Evolutionary conservation across 2,329 filamentous ascomycete genomes (phyloP).

Genomic region (Claviceps sp.): DNA sequence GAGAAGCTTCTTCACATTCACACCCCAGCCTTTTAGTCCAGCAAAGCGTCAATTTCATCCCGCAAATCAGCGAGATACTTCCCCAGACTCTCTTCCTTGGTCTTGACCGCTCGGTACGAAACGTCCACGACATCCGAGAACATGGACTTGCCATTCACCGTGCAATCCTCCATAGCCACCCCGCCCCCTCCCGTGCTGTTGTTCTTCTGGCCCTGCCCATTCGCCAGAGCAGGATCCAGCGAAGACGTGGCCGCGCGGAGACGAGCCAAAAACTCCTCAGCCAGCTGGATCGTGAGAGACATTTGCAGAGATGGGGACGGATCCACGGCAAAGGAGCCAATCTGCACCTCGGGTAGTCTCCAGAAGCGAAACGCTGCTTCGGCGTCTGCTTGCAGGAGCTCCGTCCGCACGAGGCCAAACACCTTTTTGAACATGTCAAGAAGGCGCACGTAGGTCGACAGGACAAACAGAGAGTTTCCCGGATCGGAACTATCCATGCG

Average conservation of each 20-base stretch:
- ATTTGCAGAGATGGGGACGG: conserved; percentile 27
- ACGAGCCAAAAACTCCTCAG: conserved; percentile 25
- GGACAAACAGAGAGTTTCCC: conserved; percentile 23
- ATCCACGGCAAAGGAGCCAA: conserved; percentile 27
- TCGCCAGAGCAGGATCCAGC: conserved; percentile 13
- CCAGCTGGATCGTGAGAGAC: conserved; percentile 28
- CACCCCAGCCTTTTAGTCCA: conserved; percentile 10
- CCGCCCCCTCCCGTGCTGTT: not conserved
- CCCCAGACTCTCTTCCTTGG: conserved; percentile 20
- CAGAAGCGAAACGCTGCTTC: conserved; percentile 20
- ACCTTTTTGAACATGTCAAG: conserved; percentile 28
- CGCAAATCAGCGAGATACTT: conserved; percentile 20
- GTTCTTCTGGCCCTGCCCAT: conserved; percentile 4
- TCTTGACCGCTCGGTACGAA: conserved; percentile 18
- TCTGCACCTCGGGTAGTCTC: conserved; percentile 26
- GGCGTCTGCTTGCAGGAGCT: conserved; percentile 17
- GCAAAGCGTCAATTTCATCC: conserved; percentile 19
- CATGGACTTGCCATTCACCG: conserved; percentile 14
- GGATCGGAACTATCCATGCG: conserved; percentile 20
- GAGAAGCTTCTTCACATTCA: too few relatives aligned
- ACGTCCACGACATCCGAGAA: conserved; percentile 20
- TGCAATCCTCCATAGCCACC: conserved; percentile 3
- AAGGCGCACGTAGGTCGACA: conserved; percentile 25
- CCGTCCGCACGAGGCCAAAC: conserved; percentile 22
- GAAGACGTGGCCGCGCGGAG: conserved; percentile 19